Evolutionary conservation across 208 protist species (phyloP).

Genomic region (Trypanosoma melophagium): DNA sequence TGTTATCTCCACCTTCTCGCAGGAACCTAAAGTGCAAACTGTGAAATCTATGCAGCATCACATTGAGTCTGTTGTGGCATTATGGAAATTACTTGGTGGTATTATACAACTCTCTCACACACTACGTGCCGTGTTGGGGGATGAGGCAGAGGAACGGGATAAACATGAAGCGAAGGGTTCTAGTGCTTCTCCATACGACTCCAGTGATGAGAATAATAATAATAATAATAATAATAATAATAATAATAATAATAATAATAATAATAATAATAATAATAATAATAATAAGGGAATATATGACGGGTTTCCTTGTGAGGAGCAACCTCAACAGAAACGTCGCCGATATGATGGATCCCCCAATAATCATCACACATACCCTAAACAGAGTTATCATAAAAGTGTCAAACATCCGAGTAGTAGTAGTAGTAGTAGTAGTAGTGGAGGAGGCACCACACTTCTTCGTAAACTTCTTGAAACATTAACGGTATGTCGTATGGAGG

Average conservation of each 20-base stretch:
- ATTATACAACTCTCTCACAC: slow-evolving; percentile 5
- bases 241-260: slow-evolving; percentile 1
- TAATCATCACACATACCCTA: background rate
- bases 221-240: background rate
- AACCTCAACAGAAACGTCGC: background rate
- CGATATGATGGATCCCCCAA: background rate
- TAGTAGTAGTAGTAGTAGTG: background rate
- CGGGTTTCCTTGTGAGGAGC: background rate
- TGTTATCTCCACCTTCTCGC: slow-evolving; percentile 28
- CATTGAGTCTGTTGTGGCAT: slow-evolving; percentile 23
- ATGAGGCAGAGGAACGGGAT: background rate
- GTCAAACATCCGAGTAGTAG: background rate
- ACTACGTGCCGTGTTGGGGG: background rate
- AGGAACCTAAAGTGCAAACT: slow-evolving; percentile 25
- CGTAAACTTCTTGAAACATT: slow-evolving; percentile 46
- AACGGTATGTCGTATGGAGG: slow-evolving; percentile 38
- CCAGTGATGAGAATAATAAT: background rate
- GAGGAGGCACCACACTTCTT: slow-evolving; percentile 29
- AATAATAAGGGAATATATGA: background rate
- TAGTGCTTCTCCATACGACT: background rate
- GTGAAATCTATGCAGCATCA: slow-evolving; percentile 28
- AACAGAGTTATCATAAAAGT: background rate
- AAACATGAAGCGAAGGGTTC: background rate
- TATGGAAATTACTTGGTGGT: slow-evolving; percentile 27
- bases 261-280: background rate